These are phyloP conservation scores for Candida freyschussii DNA, from an alignment of 1,139 yeast species.

Conservation along the genomic window DNA sequence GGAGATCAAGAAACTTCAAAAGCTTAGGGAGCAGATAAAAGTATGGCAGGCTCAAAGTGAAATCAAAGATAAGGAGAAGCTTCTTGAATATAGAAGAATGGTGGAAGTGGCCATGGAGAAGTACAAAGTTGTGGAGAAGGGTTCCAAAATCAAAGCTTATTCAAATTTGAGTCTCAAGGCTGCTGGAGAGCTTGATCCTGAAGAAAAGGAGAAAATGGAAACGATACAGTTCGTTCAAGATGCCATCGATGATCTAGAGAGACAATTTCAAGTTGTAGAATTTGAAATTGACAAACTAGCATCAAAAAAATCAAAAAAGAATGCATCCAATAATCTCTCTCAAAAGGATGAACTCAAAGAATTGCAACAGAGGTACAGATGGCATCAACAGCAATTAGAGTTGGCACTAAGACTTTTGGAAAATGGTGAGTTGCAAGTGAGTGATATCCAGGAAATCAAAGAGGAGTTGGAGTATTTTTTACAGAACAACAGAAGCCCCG, in stretches of 20 bases:
- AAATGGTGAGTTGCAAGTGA: slow-evolving; percentile 59
- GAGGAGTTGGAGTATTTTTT: slow-evolving; percentile 72
- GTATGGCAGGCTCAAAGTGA: slow-evolving; percentile 73
- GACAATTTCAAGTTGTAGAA: slow-evolving; percentile 59
- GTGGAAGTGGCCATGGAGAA: slow-evolving; percentile 82
- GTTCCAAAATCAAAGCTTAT: slow-evolving; percentile 69
- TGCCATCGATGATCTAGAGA: slow-evolving; percentile 56
- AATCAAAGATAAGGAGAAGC: slow-evolving; percentile 61
- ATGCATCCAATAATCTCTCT: slow-evolving; percentile 34
- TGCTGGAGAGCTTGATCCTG: slow-evolving; percentile 53
- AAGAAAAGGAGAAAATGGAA: slow-evolving; percentile 54
- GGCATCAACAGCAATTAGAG: slow-evolving; percentile 66
- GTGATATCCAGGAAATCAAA: slow-evolving; percentile 53
- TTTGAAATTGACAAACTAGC: slow-evolving; percentile 50
- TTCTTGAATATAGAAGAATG: slow-evolving; percentile 56
- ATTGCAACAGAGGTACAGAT: slow-evolving; percentile 38
- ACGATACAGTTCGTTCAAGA: slow-evolving; percentile 56
- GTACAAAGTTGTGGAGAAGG: slow-evolving; percentile 72
- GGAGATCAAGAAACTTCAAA: slow-evolving; percentile 68
- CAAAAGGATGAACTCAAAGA: slow-evolving; percentile 45
- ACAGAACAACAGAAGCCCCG: slow-evolving; percentile 67
- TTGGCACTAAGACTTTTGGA: slow-evolving; percentile 57
- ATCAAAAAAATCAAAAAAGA: slow-evolving; percentile 46
- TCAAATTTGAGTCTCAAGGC: slow-evolving; percentile 54
- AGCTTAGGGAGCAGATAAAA: slow-evolving; percentile 72